Evolutionary conservation across 305 asterid species (phyloP), one percentile per base, ranked within the genome.

Genomic region (Plantago coronopus): DNA sequence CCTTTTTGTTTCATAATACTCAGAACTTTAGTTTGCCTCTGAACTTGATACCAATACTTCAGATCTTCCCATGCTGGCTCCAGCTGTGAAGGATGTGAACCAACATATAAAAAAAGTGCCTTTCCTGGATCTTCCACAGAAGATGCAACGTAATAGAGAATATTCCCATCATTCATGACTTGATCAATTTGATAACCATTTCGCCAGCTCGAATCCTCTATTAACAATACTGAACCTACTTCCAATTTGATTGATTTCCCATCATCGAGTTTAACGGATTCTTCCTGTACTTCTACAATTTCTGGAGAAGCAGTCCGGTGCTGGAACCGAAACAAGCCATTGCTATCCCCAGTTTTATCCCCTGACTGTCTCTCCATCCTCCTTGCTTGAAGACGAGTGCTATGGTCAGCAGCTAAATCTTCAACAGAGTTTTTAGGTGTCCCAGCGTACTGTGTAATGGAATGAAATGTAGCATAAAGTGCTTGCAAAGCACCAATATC

Each of bases 21-120:
- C 59, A 91, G 75, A 17, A 91, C 88, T 82, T 91, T 91, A 59
- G 95, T 88, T 75, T 91, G 98, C 81, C 98, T 81, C 78, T 91
- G 98, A 45, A 91, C 96, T 73, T 84, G 95, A 79, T 86, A 91
- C 98, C 98, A 91, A 60, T 83, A 65, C 23, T 88, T 83, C 97
- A 91, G 84, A 72, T 89, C 95, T 74, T 88, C 95, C 93, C 93
- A 91, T 9, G 95, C 95, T n/a, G 95, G 94, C 84, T 91, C 98
- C 65, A 91, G 71, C 63, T 84, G 95, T 55, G 98, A 82, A 61
- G 97, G 91, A 68, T 81, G 93, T 45, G 96, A 88, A 38, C 98
- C 98, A 45, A 88, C 78, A 64, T 83, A 86, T 60, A 91, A 76
- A 76, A 88, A 86, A 57, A 79, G 70, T 62, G 65, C 40, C 60